These are phyloP conservation scores for Neckera pumila DNA, from an alignment of 225 moss, liverwort and hornwort genomes.

Conservation along the genomic window DNA sequence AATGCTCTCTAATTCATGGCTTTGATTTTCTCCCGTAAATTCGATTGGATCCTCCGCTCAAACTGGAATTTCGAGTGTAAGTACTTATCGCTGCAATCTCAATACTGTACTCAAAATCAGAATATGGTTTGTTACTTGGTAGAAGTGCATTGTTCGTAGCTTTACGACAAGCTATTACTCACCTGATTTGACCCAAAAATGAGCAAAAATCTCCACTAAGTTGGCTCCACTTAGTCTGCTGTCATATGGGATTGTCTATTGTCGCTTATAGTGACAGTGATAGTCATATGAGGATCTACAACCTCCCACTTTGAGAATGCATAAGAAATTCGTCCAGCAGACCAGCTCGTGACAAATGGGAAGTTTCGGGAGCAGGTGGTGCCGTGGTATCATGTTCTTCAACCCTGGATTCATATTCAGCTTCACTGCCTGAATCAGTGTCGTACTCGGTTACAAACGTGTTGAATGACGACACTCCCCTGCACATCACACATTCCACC, in stretches of 20 bases:
- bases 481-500: conserved; percentile 17
- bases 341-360: conserved; percentile 39
- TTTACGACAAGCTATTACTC: too few species aligned
- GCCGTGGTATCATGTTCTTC: conserved; percentile 40
- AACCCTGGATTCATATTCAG: conserved; percentile 28
- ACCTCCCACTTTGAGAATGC: too few species aligned
- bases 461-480: conserved; percentile 94
- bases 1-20: not conserved
- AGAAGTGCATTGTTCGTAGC: not conserved
- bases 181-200: too few species aligned
- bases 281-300: too few species aligned
- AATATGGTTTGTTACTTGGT: not conserved
- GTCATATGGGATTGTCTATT: not conserved
- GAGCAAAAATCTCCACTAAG: not conserved
- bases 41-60: not conserved
- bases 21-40: not conserved
- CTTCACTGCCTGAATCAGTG: conserved; percentile 35
- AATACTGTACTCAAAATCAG: not conserved
- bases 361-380: conserved; percentile 37
- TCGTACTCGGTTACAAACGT: conserved; percentile 48
- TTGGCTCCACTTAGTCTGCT: too few species aligned
- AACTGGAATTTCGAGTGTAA: not conserved
- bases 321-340: too few species aligned
- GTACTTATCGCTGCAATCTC: not conserved
- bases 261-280: too few species aligned